Conservation (phyloP, 768 basidiomycete species). For the Trametes sanguinea region DNA sequence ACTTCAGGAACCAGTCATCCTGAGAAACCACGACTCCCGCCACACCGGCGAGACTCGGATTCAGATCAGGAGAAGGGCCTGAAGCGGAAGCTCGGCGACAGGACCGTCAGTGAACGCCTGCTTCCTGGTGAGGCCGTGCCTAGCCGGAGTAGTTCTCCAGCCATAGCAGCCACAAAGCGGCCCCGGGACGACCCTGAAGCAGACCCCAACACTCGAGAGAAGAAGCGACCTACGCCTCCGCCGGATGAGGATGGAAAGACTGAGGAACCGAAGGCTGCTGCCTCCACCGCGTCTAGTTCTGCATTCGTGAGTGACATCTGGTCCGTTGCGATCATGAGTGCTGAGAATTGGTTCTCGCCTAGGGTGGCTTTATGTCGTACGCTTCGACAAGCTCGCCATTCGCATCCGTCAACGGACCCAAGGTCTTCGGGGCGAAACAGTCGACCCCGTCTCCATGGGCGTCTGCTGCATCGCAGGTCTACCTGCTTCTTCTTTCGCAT, state of each 20-base stretch:
- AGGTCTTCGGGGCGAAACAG: conserved; percentile 43
- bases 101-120: conserved; percentile 59
- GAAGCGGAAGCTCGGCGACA: conserved; percentile 70
- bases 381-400: conserved; percentile 76
- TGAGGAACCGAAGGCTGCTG: conserved; percentile 10
- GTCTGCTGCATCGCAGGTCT: conserved; percentile 11
- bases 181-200: conserved; percentile 62
- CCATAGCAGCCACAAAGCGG: conserved; percentile 51
- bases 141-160: conserved; percentile 11
- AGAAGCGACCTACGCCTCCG: conserved; percentile 62
- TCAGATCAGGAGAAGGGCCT: conserved; percentile 56
- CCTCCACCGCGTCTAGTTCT: conserved; percentile 28
- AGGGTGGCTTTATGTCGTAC: conserved; percentile 82
- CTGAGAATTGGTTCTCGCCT: neutral
- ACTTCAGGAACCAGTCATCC: neutral
- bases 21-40: conserved; percentile 7
- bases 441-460: conserved; percentile 33
- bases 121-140: conserved; percentile 19
- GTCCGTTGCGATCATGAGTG: conserved; percentile 15
- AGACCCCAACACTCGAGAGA: conserved; percentile 56
- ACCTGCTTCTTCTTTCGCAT: conserved; percentile 19
- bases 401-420: conserved; percentile 70
- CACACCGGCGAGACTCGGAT: conserved; percentile 31
- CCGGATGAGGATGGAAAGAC: conserved; percentile 47
- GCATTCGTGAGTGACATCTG: conserved; percentile 43